Base-by-base conservation (phyloP, 148 eudicot genomes). In the Silene uniflora region DNA sequence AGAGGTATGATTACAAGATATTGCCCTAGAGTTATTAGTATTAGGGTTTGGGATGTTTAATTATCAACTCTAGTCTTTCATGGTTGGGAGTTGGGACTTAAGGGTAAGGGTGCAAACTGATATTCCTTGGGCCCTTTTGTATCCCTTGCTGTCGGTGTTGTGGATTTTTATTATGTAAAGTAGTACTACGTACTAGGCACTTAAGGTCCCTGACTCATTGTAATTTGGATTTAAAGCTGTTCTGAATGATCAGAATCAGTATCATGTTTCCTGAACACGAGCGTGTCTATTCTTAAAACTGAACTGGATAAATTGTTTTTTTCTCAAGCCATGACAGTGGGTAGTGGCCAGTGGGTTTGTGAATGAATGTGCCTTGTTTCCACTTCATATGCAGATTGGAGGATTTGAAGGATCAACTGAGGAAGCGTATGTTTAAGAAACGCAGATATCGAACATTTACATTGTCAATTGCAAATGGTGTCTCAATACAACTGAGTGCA, bases 361-460 rank as follows among this genome's bases (percentile, higher is more conserved):
- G 22, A 70, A 21, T 65, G 23, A 32, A 67, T 47, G 73, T 13
- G 18, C n/a, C 21, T 27, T 61, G 60, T 69, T 24, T 52, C 10
- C 61, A 54, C 14, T 71, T 24, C 32, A 19, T 55, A 21, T 79
- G 71, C 86, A 93, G 98, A 78, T 84, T 94, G 77, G 91, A 87
- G 75, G 98, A 92, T 69, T 82, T 94, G 93, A 88, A 87, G 79
- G 84, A 89, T 70, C 96, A 90, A 70, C 73, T 92, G 66, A 89
- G 91, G 79, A 94, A 90, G 84, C 88, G 96, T 44, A 94, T 94
- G 86, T 82, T 88, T 80, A 94, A 87, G 88, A 94, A 94, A 83
- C 96, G 98, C 21, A 94, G 88, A 85, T 86, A 92, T 75, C 90
- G 98, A 77, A 89, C 92, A 80, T 81, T 90, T 74, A 82, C 87